Evolutionary conservation across 2,329 filamentous ascomycete genomes (phyloP), one percentile per base, ranked within the genome.

Genomic region (Neobulgaria alba): DNA sequence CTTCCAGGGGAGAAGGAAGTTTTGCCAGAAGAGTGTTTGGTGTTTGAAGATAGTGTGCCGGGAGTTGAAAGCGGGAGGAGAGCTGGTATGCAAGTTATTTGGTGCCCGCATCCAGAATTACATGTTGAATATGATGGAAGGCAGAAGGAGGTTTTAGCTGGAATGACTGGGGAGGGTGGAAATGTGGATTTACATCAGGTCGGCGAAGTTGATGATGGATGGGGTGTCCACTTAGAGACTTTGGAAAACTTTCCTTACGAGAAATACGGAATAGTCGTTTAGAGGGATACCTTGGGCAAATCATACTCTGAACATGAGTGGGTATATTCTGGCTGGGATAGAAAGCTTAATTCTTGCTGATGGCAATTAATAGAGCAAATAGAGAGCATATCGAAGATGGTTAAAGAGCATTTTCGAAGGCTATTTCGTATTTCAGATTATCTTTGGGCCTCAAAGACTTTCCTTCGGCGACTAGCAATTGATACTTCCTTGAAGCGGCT

Each of bases 1-100:
- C 66, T 69, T 0, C 64, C 71, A 3, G 77, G 76, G 29, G 79
- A 82, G 38, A 66, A 72, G 49, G 66, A 74, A 44, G 81, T 98
- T 48, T 69, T 60, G 39, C 87, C 88, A 0, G 83, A 85, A 51
- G 90, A 96, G 63, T 96, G 92, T 59, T 70, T 98, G 12, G 92
- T 96, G 0, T 96, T 98, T 56, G 92, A 98, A 65, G 92, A 98
- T 62, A 86, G 82, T 33, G 89, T 96, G 1, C 86, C 88, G 0
- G 92, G 92, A 3, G 87, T 95, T 2, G 92, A 98, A 65, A 79
- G 87, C 2, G 92, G 88, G 3, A 71, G 92, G 39, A 77, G 92
- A 50, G 92, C 92, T 0, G 90, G 90, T 0, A 96, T 96, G 90
- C 79, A 90, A 51, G 88, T 93, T 10, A 71, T 95, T 1, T 98